Percentiles rank a stretch among this genome's conserved stretches.
These are phyloP conservation scores for Parsonsia alboflavescens DNA, from an alignment of 257 asterid genomes.

Conservation along the genomic window DNA sequence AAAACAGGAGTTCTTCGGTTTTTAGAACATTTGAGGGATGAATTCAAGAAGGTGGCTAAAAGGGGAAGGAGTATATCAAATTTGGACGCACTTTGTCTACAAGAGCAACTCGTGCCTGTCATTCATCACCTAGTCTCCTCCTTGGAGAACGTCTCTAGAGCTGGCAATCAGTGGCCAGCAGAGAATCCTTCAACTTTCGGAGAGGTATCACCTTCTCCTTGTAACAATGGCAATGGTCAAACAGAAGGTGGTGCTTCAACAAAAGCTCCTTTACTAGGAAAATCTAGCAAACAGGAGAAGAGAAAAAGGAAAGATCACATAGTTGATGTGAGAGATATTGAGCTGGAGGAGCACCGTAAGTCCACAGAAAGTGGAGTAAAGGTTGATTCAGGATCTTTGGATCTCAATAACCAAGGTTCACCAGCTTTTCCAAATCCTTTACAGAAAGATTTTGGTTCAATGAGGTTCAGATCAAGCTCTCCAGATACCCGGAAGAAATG, in stretches of 20 bases:
- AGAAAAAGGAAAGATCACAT: constrained; percentile 47
- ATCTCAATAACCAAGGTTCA: constrained; percentile 27
- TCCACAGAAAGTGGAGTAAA: constrained; percentile 29
- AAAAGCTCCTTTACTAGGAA: constrained; percentile 63
- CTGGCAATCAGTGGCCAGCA: constrained; percentile 23
- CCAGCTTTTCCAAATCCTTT: constrained; percentile 26
- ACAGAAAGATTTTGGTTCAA: constrained; percentile 35
- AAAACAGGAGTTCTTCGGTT: constrained; percentile 39
- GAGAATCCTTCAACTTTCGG: constrained; percentile 13
- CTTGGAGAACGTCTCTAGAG: constrained; percentile 29
- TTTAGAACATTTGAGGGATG: constrained; percentile 50
- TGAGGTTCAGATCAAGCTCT: constrained; percentile 31
- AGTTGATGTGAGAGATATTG: constrained; percentile 37
- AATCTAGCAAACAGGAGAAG: constrained; percentile 46
- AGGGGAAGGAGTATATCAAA: constrained; percentile 33
- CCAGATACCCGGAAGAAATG: constrained; percentile 41
- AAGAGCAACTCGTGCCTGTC: constrained; percentile 47
- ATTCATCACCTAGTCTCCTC: constrained; percentile 37
- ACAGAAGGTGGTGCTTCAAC: constrained; percentile 37
- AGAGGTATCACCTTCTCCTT: constrained; percentile 29
- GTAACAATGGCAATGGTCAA: constrained; percentile 22
- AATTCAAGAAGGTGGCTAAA: constrained; percentile 35
- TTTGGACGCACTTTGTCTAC: constrained; percentile 35
- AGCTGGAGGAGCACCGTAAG: constrained; percentile 44
- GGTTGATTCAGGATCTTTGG: constrained; percentile 27